Base-by-base conservation (phyloP, 345 rosid genomes). In the Kernera saxatilis region DNA sequence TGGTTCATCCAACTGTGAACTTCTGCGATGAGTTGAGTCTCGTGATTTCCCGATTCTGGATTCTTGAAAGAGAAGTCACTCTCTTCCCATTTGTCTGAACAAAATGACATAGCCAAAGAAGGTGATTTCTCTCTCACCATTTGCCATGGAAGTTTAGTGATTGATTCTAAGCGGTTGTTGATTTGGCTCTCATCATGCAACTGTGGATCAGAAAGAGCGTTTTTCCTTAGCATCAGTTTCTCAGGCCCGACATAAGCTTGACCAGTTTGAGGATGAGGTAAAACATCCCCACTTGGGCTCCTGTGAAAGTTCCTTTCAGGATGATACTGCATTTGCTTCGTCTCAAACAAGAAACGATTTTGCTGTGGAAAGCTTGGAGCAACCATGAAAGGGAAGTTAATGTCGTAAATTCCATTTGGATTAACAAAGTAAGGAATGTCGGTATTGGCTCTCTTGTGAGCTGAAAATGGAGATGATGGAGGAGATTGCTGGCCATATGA, bases 151-250 rank as follows among this genome's bases (percentile, higher is more conserved):
- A 40, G 64, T 14, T 77, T 46, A 45, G 54, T 26, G 48, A 37
- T 36, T 71, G 43, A 9, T 56, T 56, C 62, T 32, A 56, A 33
- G 6, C 8, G n/a, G 4, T 8, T 19, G 43, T 32, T 56, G 40
- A 0, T 56, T 32, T 56, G 62, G 15, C 43, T 56, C 51, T 71
- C 78, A 21, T 77, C 74, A 44, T 60, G 82, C 68, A 85, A 75
- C 35, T 37, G 61, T 4, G 87, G 73, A 57, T 85, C 87, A 14
- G 86, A 83, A 50, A 72, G 62, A 50, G 79, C 70, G 67, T 81
- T 77, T 67, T 79, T 87, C 79, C 9, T 80, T 32, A 75, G 67
- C 33, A 12, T 33, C 27, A 71, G 72, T 54, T 54, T 64, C 40
- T 35, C 32, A 9, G n/a, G n/a, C n/a, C n/a, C n/a, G n/a, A n/a